Evolutionary conservation across 2,329 filamentous ascomycete genomes (phyloP).

Genomic region (Apiospora saccharicola): DNA sequence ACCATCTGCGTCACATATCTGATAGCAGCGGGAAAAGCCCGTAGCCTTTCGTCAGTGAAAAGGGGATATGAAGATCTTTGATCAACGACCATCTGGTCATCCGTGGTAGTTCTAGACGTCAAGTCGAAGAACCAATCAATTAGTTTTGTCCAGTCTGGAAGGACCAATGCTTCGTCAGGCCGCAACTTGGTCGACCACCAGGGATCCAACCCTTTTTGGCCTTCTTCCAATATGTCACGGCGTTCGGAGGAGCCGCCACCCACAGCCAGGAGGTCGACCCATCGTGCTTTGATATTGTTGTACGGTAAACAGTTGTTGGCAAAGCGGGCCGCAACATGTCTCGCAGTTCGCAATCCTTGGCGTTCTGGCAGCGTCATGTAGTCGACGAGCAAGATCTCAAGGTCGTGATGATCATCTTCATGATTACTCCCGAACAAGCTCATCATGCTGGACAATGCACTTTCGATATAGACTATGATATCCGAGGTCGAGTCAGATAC

Average conservation of each 20-base stretch:
- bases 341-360: slow-evolving; percentile 72
- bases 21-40: slow-evolving; percentile 73
- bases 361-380: slow-evolving; percentile 67
- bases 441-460: slow-evolving; percentile 79
- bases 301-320: slow-evolving; percentile 88
- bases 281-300: slow-evolving; percentile 78
- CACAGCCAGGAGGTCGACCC: slow-evolving; percentile 87
- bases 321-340: slow-evolving; percentile 86
- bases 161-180: slow-evolving; percentile 43
- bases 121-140: slow-evolving; percentile 56
- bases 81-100: slow-evolving; percentile 46
- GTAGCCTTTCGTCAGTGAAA: slow-evolving; percentile 54
- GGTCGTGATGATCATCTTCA: slow-evolving; percentile 42
- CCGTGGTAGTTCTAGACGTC: slow-evolving; percentile 32
- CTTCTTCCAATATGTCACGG: slow-evolving; percentile 88
- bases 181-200: slow-evolving; percentile 52
- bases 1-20: slow-evolving; percentile 68
- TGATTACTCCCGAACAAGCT: slow-evolving; percentile 49
- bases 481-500: slow-evolving; percentile 79
- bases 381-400: slow-evolving; percentile 67
- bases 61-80: slow-evolving; percentile 46
- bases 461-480: slow-evolving; percentile 87
- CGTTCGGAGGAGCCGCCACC: slow-evolving; percentile 71
- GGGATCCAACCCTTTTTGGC: slow-evolving; percentile 82
- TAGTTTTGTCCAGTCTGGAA: slow-evolving; percentile 62